Evolutionary conservation across 176 grass and related monocot species (phyloP), one percentile per base, ranked within the genome.

Genomic region (Olyra latifolia): DNA sequence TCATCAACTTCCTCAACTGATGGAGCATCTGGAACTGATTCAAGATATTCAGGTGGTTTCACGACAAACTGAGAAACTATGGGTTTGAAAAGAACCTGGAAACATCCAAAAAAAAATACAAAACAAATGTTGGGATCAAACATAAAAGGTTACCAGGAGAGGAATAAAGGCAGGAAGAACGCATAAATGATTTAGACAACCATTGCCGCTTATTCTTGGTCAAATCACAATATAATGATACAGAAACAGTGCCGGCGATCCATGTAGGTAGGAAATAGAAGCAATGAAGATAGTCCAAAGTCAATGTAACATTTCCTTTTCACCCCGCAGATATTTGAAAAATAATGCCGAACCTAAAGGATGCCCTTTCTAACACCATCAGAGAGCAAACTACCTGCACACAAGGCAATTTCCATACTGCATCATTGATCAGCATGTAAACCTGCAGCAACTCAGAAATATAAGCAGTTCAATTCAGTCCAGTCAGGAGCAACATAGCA

Each of bases 1-100:
- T 92, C 95, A 60, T 98, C 88, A 38, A 98, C 90, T 89, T 94
- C 92, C 72, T 98, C 88, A 58, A 87, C 77, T 24, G 90, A 78
- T 19, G 88, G 74, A 78, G 87, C 40, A 42, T 91, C 83, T 35
- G 43, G 32, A 35, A 67, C n/a, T 54, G 74, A 75, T 32, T 84
- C 86, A 69, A 74, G 69, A 77, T 64, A 85, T 77, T 75, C 43
- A 40, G 88, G 90, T 54, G 85, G 85, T 72, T 94, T 83, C 75
- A 75, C 71, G 35, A 80, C 70, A 79, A 94, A 84, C 47, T 94
- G 92, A 73, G 65, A 86, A 68, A 91, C 83, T 61, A 98, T 92
- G 55, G 95, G 87, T 75, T 83, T 94, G 64, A 98, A 54, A 38
- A 98, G 85, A 50, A 77, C 65, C 95, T 98, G 77, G 42, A 87